Evolutionary conservation across 2,329 filamentous ascomycete genomes (phyloP).

Genomic region (Myriangium duriaei): DNA sequence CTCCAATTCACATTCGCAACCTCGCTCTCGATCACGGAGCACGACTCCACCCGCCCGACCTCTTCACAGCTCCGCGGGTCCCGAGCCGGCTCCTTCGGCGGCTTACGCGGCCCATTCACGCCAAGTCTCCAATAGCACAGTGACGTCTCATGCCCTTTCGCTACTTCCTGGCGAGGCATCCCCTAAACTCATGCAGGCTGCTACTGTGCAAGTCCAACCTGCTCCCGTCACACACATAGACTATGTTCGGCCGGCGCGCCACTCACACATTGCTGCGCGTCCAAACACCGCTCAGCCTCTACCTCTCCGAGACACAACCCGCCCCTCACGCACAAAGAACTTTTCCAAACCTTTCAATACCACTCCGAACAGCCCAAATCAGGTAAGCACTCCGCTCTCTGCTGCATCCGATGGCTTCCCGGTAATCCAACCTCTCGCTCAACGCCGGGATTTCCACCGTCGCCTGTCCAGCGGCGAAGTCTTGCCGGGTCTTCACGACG

Average conservation of each 20-base stretch:
- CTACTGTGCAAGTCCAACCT: not conserved
- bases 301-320: not conserved
- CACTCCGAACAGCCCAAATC: not conserved
- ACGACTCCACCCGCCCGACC: not conserved
- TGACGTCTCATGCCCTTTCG: not conserved
- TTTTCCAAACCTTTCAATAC: not conserved
- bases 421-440: not conserved
- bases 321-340: not conserved
- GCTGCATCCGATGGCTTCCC: not conserved
- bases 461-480: not conserved
- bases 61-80: not conserved
- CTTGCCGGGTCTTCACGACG: not conserved
- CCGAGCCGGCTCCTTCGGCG: not conserved
- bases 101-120: not conserved
- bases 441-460: not conserved
- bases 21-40: not conserved
- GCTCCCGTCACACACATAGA: not conserved
- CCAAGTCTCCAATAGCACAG: not conserved
- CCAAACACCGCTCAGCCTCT: not conserved
- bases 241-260: not conserved
- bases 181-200: not conserved
- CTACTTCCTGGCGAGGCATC: not conserved
- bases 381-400: no score
- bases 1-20: not conserved
- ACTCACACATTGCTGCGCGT: not conserved